Base-by-base conservation (phyloP, 495 filamentous ascomycete species). In the Xylaria flabelliformis region DNA sequence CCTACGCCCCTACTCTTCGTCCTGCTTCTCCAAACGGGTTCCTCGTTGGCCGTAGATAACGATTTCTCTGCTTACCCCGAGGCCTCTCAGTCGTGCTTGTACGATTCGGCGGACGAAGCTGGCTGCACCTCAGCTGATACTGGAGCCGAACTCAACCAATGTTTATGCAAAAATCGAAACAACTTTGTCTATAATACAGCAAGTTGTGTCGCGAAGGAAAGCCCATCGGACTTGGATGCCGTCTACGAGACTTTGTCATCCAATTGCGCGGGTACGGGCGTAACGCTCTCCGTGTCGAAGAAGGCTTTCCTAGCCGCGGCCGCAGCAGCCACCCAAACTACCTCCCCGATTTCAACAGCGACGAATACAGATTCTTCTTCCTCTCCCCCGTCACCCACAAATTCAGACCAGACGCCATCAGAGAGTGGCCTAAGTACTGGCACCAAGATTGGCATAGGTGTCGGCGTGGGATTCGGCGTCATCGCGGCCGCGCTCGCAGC, bases 101-200 rank as follows among this genome's bases (percentile, higher is more conserved):
- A 74, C 74, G 26, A 78, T 39, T 75, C 83, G 21, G 78, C 83
- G 10, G 69, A 78, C 50, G 15, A 62, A 8, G 80, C 77, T 64
- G 55, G 74, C 29, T 85, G 84, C 66, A 19, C 0, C 9, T 66
- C 72, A 26, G 76, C 79, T 5, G 73, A 67, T 15, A 78, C 80
- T 1, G 80, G 80, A 0, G 5, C 63, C 12, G 75, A 78, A 39
- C 74, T 82, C n/a, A 86, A 85, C 64, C 53, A 73, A 7, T 86
- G 85, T 39, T 72, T 86, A 0, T 86, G 85, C 69, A 74, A 65
- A 67, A 85, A 85, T 72, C 75, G 77, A 21, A 80, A 80, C 4
- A 78, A 83, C 73, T 86, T 86, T 69, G 75, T 85, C 64, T 81
- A 80, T 51, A 77, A 78, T 41, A 74, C 83, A 46, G 85, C 85